Percentiles rank a stretch among this genome's conserved stretches.
Evolutionary conservation across 2,329 filamentous ascomycete species (phyloP).

Genomic region (Verticillium nubilum): DNA sequence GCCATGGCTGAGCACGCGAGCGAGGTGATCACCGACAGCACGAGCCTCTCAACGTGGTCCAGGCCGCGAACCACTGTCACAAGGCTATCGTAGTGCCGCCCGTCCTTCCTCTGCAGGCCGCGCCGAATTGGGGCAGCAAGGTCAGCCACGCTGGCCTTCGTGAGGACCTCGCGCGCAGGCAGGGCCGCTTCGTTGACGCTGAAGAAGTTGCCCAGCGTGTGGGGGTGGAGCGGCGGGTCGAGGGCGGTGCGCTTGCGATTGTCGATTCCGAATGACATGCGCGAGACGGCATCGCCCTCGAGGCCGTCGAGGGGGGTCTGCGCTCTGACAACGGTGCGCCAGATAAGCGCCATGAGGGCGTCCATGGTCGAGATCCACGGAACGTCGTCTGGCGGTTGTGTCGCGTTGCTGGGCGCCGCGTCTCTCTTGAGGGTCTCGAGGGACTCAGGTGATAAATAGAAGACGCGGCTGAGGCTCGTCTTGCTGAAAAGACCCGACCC

Average conservation of each 20-base stretch:
- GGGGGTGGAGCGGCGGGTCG: constrained; percentile 4
- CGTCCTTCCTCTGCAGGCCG: background rate
- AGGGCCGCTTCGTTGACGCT: background rate
- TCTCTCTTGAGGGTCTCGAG: constrained; percentile 4
- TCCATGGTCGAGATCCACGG: constrained; percentile 7
- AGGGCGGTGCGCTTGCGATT: background rate
- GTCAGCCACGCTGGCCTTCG: constrained; percentile 3
- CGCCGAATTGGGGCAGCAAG: constrained; percentile 2
- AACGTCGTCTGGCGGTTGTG: background rate
- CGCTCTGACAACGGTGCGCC: constrained; percentile 5
- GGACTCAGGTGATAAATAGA: constrained; percentile 5
- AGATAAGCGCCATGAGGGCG: constrained; percentile 4
- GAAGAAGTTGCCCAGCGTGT: constrained; percentile 5
- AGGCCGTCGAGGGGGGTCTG: constrained; percentile 4
- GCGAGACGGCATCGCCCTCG: constrained; percentile 1
- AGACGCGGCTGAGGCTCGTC: constrained; percentile 1
- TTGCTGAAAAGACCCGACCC: constrained; percentile 1
- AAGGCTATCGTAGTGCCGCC: background rate
- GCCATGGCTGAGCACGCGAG: constrained; percentile 1
- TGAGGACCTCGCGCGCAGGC: constrained; percentile 2
- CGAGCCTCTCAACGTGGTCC: constrained; percentile 2
- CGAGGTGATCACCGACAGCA: background rate
- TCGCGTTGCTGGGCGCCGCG: constrained; percentile 2
- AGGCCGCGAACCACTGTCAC: background rate
- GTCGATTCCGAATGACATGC: constrained; percentile 4